These are phyloP conservation scores for Candida germanica DNA, from an alignment of 805 yeast genomes.

Conservation along the genomic window DNA sequence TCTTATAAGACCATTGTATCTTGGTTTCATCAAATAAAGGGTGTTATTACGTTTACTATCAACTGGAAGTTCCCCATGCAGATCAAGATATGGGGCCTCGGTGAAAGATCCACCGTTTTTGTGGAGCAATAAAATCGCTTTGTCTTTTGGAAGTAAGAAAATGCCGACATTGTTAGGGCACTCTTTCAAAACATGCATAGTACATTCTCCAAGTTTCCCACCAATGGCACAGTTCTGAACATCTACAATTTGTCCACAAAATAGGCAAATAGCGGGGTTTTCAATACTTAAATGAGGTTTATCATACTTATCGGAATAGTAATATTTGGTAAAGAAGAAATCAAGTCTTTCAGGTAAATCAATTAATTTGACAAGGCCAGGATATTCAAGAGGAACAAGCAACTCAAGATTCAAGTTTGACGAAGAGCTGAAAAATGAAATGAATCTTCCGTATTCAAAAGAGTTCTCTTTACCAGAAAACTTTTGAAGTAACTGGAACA, in stretches of 20 bases:
- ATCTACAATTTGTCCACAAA: slow-evolving; percentile 69
- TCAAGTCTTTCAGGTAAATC: slow-evolving; percentile 67
- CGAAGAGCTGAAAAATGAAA: slow-evolving; percentile 15
- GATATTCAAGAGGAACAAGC: slow-evolving; percentile 47
- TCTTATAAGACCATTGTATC: slow-evolving; percentile 65
- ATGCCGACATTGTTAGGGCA: slow-evolving; percentile 69
- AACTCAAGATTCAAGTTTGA: slow-evolving; percentile 2
- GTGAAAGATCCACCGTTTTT: slow-evolving; percentile 80
- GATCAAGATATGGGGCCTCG: slow-evolving; percentile 80
- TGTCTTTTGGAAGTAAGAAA: slow-evolving; percentile 67
- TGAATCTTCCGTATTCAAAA: slow-evolving; percentile 25
- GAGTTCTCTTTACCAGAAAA: slow-evolving; percentile 10
- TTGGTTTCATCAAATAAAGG: slow-evolving; percentile 54
- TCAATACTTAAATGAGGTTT: slow-evolving; percentile 38
- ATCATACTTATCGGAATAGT: slow-evolving; percentile 43
- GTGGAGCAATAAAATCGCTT: slow-evolving; percentile 60
- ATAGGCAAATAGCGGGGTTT: slow-evolving; percentile 85
- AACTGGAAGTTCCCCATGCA: slow-evolving; percentile 81
- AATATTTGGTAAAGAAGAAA: slow-evolving; percentile 59
- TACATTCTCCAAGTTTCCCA: slow-evolving; percentile 70
- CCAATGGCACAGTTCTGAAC: slow-evolving; percentile 62
- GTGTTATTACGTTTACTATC: slow-evolving; percentile 72
- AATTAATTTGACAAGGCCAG: slow-evolving; percentile 60
- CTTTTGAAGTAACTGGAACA: slow-evolving; percentile 22
- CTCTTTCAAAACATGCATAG: slow-evolving; percentile 60